Percentiles rank a stretch among this genome's conserved stretches.
Conservation (phyloP, 768 basidiomycete species). For the Pleurotus giganteus region DNA sequence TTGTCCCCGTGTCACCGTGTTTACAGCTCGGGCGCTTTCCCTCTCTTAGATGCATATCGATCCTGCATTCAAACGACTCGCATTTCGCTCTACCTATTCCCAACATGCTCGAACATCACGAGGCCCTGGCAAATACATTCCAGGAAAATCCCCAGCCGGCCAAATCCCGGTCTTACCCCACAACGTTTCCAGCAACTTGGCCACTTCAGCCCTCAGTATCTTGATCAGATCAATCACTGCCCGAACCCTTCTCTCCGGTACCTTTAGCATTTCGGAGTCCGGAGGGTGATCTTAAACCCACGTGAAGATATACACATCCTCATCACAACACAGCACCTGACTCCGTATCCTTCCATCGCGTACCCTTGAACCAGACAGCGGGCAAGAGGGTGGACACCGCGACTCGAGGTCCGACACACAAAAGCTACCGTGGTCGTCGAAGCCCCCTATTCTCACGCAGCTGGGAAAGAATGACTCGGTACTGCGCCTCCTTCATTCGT, state of each 20-base stretch:
- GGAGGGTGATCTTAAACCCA: slow-evolving; percentile 8
- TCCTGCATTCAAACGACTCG: slow-evolving; percentile 33
- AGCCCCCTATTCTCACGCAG: slow-evolving; percentile 20
- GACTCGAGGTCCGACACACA: slow-evolving; percentile 1
- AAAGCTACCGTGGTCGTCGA: slow-evolving; percentile 9
- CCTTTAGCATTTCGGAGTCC: slow-evolving; percentile 9
- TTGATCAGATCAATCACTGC: slow-evolving; percentile 33
- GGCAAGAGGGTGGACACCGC: slow-evolving; percentile 3
- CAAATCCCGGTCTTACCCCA: slow-evolving; percentile 37
- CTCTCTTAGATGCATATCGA: slow-evolving; percentile 37
- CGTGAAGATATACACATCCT: slow-evolving; percentile 10
- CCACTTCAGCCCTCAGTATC: slow-evolving; percentile 25
- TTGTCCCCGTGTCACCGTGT: slow-evolving; percentile 40
- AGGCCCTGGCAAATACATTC: slow-evolving; percentile 28
- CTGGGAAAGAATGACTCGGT: slow-evolving; percentile 27
- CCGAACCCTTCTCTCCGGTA: slow-evolving; percentile 8
- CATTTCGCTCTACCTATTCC: slow-evolving; percentile 25
- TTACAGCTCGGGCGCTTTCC: slow-evolving; percentile 37
- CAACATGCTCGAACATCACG: slow-evolving; percentile 38
- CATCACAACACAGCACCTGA: slow-evolving; percentile 7
- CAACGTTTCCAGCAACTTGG: slow-evolving; percentile 31
- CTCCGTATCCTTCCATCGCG: slow-evolving; percentile 7
- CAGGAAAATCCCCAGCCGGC: slow-evolving; percentile 32
- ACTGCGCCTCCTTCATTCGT: slow-evolving; percentile 16
- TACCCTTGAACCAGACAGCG: slow-evolving; percentile 4